Percentiles rank a stretch among this genome's conserved stretches.
phyloP scores from a whole-genome alignment of 805 yeast species.

The Cyberlindnera sargentensis region DNA sequence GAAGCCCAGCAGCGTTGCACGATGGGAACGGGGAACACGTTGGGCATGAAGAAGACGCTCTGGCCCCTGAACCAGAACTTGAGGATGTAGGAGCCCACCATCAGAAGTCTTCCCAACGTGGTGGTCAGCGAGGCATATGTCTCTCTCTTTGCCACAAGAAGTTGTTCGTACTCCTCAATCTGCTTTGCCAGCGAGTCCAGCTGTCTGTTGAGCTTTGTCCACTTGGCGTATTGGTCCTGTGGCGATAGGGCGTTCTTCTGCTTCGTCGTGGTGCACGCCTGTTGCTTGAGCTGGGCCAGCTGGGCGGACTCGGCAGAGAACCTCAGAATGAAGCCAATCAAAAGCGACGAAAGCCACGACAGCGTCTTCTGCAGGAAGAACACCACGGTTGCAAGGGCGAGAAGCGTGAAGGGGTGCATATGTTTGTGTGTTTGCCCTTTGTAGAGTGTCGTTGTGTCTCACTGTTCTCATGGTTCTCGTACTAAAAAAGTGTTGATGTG shows the following conservation, averaged over 20 bases:
- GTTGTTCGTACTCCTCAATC: conserved; percentile 4
- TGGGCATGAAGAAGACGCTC: conserved; percentile 9
- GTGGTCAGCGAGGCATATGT: conserved; percentile 1
- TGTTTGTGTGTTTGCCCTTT: no score
- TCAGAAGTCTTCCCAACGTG: neutral
- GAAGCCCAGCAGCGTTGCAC: conserved; percentile 35
- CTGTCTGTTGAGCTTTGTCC: conserved; percentile 83
- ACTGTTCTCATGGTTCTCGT: no score
- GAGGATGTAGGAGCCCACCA: conserved; percentile 2
- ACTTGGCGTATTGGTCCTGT: conserved; percentile 90
- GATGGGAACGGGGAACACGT: conserved; percentile 29
- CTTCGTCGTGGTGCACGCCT: conserved; percentile 40
- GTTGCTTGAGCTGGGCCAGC: conserved; percentile 29
- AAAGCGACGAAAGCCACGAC: conserved; percentile 4
- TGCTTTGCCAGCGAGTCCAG: conserved; percentile 7
- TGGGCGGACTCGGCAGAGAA: conserved; percentile 3
- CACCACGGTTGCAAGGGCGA: conserved; percentile 2
- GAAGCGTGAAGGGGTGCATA: conserved; percentile 9
- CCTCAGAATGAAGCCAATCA: conserved; percentile 4
- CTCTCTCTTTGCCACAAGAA: conserved; percentile 1
- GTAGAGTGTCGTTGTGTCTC: no score
- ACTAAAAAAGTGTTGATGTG: no score
- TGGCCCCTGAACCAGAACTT: conserved; percentile 14
- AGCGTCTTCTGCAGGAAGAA: conserved; percentile 7
- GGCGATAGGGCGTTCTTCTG: conserved; percentile 64